These are phyloP conservation scores for Suillus plorans DNA, from an alignment of 768 basidiomycete species.

Conservation along the genomic window DNA sequence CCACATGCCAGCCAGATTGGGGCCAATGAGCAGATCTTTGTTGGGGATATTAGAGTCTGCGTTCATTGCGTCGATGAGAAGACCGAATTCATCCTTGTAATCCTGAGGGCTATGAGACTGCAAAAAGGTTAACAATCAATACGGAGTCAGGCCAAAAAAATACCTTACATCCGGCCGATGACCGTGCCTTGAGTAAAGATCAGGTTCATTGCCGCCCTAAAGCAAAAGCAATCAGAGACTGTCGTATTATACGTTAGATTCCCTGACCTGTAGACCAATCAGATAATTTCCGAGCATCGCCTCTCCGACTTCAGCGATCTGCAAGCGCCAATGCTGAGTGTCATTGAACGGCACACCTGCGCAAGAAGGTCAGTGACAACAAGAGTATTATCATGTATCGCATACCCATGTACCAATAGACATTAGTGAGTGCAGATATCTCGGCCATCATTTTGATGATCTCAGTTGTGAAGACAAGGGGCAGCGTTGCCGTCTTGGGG, in stretches of 20 bases:
- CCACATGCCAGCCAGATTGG: conserved; percentile 60
- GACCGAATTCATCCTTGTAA: conserved; percentile 54
- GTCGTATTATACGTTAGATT: background rate
- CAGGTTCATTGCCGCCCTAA: conserved; percentile 78
- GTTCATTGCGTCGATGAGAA: conserved; percentile 43
- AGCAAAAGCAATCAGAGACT: background rate
- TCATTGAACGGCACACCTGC: too few species aligned
- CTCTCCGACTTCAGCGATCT: conserved; percentile 58
- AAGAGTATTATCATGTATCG: too few species aligned
- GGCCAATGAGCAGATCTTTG: conserved; percentile 56
- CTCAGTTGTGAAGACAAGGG: too few species aligned
- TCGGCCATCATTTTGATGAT: too few species aligned
- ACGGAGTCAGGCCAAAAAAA: too few species aligned
- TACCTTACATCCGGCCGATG: conserved; percentile 28
- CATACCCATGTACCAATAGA: too few species aligned
- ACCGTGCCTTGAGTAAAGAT: conserved; percentile 57
- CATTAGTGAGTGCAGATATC: too few species aligned
- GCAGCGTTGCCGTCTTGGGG: too few species aligned
- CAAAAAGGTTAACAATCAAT: conserved; percentile 10
- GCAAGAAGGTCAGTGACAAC: conserved; percentile 6
- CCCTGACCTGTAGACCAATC: conserved; percentile 45
- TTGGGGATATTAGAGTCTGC: conserved; percentile 39
- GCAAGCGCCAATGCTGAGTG: conserved; percentile 49
- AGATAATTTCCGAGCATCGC: conserved; percentile 62
- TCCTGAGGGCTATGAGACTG: conserved; percentile 31